Conservation (phyloP, 257 asterid genomes). For the Jacaranda mimosifolia region DNA sequence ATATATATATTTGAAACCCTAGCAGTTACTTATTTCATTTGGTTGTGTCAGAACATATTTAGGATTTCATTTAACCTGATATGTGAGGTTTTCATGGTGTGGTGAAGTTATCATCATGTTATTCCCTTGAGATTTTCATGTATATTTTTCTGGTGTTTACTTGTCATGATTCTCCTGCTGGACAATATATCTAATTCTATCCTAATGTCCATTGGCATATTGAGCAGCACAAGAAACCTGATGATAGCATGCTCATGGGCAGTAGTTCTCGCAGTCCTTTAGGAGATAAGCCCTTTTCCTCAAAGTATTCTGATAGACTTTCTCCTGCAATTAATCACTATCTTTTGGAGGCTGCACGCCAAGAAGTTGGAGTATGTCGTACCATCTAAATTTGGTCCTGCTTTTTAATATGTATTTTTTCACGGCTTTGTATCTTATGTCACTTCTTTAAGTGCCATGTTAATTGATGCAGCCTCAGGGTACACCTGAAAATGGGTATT, state of each 20-base stretch:
- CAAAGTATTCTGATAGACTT: slow-evolving; percentile 93
- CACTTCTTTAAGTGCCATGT: slow-evolving; percentile 30
- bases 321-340: slow-evolving; percentile 97
- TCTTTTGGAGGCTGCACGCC: slow-evolving; percentile 95
- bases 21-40: not conserved
- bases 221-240: slow-evolving; percentile 90
- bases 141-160: slow-evolving; percentile 19
- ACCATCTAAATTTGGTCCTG: slow-evolving; percentile 29
- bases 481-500: slow-evolving; percentile 97
- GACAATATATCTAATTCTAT: slow-evolving; percentile 26
- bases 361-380: slow-evolving; percentile 91
- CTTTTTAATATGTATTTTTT: slow-evolving; percentile 20
- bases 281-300: slow-evolving; percentile 84
- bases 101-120: slow-evolving; percentile 13
- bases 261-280: slow-evolving; percentile 89
- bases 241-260: slow-evolving; percentile 87
- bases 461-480: slow-evolving; percentile 84
- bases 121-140: slow-evolving; percentile 12
- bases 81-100: slow-evolving; percentile 9
- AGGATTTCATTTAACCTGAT: slow-evolving; percentile 16
- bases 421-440: slow-evolving; percentile 19
- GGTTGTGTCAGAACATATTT: not conserved
- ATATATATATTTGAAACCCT: not conserved
- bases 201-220: slow-evolving; percentile 34
- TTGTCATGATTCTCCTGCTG: slow-evolving; percentile 26